A percentile compares a stretch with the other conserved stretches of the same genome.
Conservation (phyloP, 2,329 filamentous ascomycete genomes). For the Zymoseptoria ardabiliae region DNA sequence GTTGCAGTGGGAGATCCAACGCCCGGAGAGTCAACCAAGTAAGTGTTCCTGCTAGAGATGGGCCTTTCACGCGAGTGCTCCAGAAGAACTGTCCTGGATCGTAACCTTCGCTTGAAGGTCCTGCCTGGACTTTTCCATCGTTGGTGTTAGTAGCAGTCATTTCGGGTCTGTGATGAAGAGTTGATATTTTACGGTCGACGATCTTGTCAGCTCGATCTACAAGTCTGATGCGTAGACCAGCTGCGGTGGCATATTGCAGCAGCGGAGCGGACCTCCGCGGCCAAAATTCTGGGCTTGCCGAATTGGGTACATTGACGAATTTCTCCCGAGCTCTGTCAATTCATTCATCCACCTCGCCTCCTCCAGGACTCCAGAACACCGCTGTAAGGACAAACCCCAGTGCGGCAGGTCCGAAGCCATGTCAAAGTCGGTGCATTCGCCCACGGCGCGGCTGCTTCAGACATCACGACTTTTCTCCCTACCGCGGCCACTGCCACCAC, state of each 20-base stretch:
- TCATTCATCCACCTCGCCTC: neutral
- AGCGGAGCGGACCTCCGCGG: no score
- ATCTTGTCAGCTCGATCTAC: no score
- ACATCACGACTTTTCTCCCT: constrained; percentile 85
- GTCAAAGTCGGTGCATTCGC: constrained; percentile 42
- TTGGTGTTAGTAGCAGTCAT: no score
- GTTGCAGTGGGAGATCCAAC: constrained; percentile 18
- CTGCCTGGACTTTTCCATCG: neutral
- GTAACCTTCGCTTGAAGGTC: constrained; percentile 4
- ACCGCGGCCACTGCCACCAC: constrained; percentile 63
- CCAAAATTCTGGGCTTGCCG: no score
- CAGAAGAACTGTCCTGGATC: constrained; percentile 5
- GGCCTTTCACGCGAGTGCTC: constrained; percentile 2
- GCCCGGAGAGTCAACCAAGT: constrained; percentile 13
- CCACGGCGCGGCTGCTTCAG: constrained; percentile 64
- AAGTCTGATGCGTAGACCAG: no score
- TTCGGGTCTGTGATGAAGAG: no score
- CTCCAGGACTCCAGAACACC: neutral
- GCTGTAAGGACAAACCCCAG: neutral
- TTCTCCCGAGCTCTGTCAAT: neutral
- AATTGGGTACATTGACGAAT: no score
- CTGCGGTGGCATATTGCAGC: no score
- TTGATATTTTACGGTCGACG: no score
- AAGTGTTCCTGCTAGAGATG: constrained; percentile 12
- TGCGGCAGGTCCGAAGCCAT: constrained; percentile 13